Base-by-base conservation (phyloP, 257 asterid species). In the Nicotiana benthamiana region DNA sequence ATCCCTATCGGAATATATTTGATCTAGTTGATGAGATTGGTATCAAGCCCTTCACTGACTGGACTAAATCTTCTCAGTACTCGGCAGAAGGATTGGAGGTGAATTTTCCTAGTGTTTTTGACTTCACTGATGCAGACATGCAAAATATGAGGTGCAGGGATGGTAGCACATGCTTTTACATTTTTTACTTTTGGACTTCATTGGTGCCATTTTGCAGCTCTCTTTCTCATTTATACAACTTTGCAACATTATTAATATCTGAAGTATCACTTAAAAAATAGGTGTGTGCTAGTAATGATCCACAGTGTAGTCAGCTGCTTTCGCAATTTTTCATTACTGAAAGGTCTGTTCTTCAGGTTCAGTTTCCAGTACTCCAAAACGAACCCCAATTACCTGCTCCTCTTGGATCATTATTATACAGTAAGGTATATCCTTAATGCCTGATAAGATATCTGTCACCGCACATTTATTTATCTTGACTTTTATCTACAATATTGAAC, bases 11-110 rank as follows among this genome's bases (percentile, higher is more conserved):
- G 72, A 91, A 91, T 79, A 90, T 89, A 66, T 90, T 89, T 74
- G 87, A 85, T 77, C 83, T 90, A 57, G 88, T 89, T 56, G 88
- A 89, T 74, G 93, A 90, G 87, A 88, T 91, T 81, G 93, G 84
- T 20, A 56, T 90, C 32, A 22, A 83, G 48, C 93, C 92, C 77
- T 91, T 91, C 80, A 87, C 96, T 3, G 79, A 81, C 77, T 90
- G 96, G 96, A 84, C 80, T n/a, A 85, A 84, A 81, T 86, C 90
- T 48, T 92, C 87, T 4, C 88, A 88, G 65, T 90, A 91, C 82
- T 91, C 93, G 54, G 86, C 80, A 79, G 87, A 89, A 18, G 94
- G 94, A 53, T 81, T 90, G 54, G 92, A 89, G 92, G 96, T 91
- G 79, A 79, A 36, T 46, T 56, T 46, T 43, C n/a, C n/a, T 24